These are phyloP conservation scores for Limonium bicolor DNA, from an alignment of 148 eudicot genomes.

Conservation along the genomic window DNA sequence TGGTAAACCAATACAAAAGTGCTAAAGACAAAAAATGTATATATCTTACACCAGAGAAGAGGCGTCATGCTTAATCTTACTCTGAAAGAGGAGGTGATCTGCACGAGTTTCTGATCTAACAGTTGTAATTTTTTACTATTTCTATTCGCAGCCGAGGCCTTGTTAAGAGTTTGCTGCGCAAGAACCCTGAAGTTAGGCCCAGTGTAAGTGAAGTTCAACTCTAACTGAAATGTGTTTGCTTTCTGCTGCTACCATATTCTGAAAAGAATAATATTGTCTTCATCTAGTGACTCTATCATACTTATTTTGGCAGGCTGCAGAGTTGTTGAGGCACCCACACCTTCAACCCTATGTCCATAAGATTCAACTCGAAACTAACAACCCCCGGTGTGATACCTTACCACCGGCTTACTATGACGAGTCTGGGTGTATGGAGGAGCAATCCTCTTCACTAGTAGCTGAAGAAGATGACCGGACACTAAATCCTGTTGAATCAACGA, in stretches of 20 bases:
- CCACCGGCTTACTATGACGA: constrained; percentile 58
- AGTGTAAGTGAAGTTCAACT: constrained; percentile 26
- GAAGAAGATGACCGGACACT: constrained; percentile 48
- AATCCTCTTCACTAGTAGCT: constrained; percentile 55
- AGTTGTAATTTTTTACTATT: constrained; percentile 3
- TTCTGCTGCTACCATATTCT: not conserved
- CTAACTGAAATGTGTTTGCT: not conserved
- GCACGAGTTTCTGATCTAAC: too few relatives aligned
- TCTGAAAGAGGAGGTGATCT: too few relatives aligned
- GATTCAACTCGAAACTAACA: constrained; percentile 59
- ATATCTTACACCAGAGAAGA: too few relatives aligned
- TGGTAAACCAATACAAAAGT: too few relatives aligned
- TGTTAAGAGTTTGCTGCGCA: constrained; percentile 86
- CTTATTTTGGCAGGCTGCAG: constrained; percentile 97
- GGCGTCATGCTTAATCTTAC: too few relatives aligned
- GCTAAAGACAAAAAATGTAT: too few relatives aligned
- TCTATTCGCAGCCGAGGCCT: constrained; percentile 72
- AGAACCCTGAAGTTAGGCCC: constrained; percentile 87
- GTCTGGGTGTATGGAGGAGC: constrained; percentile 50
- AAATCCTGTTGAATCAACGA: constrained; percentile 76
- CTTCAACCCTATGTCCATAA: constrained; percentile 76
- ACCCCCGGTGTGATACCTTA: constrained; percentile 46
- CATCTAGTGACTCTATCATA: too few relatives aligned
- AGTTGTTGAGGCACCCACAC: constrained; percentile 65
- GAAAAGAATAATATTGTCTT: not conserved